Evolutionary conservation across 2,329 filamentous ascomycete species (phyloP), one percentile per base, ranked within the genome.

Genomic region (Colletotrichum destructivum): DNA sequence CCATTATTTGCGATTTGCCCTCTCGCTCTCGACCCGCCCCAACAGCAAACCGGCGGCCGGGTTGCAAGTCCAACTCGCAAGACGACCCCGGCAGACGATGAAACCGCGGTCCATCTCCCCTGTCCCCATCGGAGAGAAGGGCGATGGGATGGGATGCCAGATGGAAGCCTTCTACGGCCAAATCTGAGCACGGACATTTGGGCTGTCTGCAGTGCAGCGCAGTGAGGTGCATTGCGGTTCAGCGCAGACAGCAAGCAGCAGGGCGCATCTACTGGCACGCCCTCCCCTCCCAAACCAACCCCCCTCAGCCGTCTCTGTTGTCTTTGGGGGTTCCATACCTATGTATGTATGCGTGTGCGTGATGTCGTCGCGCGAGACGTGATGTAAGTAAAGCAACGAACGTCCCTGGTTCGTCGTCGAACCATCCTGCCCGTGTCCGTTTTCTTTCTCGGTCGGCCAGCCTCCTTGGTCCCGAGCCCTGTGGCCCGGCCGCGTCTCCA

Each of bases 171-270:
- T 71, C 60, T 64, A 56, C 61, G 60, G 66, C 70, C 66, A 70
- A 72, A 72, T 72, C 54, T 62, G 60, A 69, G 71, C 69, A 73
- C 71, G 64, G 71, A 73, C 71, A 66, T 69, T 72, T 66, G 68
- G 23, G 42, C 26, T 51, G 52, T 57, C 63, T 57, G 63, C 54
- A 59, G 44, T 31, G 46, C 51, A 70, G 61, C 46, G 63, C 63
- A 54, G 49, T 15, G 26, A 31, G 3, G 26, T 31, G 26, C 26
- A 31, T 31, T 31, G 4, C 26, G 46, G 51, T 9, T 7, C 26
- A 55, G 26, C 9, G 44, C 52, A 59, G 35, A 31, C 35, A 21
- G 38, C 11, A 44, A 35, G 15, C 11, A 59, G n/a, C 57, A 47
- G 21, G n/a, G 38, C 47, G 38, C 12, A n/a, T 3, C 38, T 57